Conservation (phyloP, 2,329 filamentous ascomycete species). For the Bipolaris oryzae region DNA sequence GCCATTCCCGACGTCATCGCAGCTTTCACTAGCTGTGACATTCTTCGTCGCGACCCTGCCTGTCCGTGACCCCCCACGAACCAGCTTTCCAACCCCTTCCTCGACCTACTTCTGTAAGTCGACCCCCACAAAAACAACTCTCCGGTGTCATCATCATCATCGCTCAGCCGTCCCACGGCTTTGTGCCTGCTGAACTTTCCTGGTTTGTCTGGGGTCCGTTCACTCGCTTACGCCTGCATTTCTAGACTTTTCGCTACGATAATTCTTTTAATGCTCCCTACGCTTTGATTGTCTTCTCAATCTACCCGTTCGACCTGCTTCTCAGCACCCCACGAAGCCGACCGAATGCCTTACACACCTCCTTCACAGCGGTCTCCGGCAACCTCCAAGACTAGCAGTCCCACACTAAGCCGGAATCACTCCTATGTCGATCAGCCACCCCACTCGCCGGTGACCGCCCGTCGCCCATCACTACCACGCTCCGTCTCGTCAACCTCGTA, state of each 20-base stretch:
- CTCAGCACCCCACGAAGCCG: conserved; percentile 40
- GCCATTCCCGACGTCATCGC: conserved; percentile 40
- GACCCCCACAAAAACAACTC: neutral
- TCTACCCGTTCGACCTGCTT: conserved; percentile 43
- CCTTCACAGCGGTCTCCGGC: conserved; percentile 69
- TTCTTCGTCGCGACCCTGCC: conserved; percentile 15
- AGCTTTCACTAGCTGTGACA: conserved; percentile 41
- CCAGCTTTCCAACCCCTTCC: conserved; percentile 21
- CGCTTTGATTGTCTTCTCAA: conserved; percentile 40
- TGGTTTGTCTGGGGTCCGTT: conserved; percentile 5
- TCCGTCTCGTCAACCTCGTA: conserved; percentile 66
- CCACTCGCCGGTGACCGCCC: conserved; percentile 41
- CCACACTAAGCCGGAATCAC: conserved; percentile 56
- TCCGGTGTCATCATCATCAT: neutral
- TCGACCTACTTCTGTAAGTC: conserved; percentile 29
- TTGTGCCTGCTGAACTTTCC: neutral
- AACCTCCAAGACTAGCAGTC: conserved; percentile 60
- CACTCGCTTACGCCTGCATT: conserved; percentile 16
- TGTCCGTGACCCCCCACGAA: conserved; percentile 13
- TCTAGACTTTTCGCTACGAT: conserved; percentile 26
- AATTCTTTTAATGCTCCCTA: conserved; percentile 52
- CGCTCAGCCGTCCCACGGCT: neutral
- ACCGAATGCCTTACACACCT: conserved; percentile 85
- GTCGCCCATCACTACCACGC: conserved; percentile 58
- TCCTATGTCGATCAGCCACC: conserved; percentile 54